Evolutionary conservation across 257 asterid genomes (phyloP).

Genomic region (Phtheirospermum japonicum): DNA sequence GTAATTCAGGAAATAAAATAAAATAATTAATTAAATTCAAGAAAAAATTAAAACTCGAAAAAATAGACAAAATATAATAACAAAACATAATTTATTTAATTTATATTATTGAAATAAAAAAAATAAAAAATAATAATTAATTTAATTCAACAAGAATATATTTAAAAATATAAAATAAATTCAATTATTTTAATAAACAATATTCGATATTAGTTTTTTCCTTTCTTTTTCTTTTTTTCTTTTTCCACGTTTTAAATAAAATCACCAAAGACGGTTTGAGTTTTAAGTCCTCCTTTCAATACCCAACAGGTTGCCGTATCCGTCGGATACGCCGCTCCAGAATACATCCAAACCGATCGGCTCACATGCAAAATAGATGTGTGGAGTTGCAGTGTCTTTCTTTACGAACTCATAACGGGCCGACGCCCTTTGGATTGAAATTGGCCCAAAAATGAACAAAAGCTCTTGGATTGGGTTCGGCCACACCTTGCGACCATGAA

Average conservation of each 20-base stretch:
- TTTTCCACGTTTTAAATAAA: no score
- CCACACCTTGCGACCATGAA: constrained; percentile 66
- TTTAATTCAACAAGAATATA: no score
- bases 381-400: constrained; percentile 92
- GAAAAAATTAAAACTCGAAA: no score
- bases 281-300: neutral
- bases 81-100: no score
- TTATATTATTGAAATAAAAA: no score
- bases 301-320: constrained; percentile 79
- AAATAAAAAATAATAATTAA: no score
- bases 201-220: neutral
- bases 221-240: no score
- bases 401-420: constrained; percentile 89
- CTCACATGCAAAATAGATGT: constrained; percentile 85
- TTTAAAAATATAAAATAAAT: no score
- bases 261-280: neutral
- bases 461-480: constrained; percentile 82
- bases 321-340: constrained; percentile 94
- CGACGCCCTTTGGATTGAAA: constrained; percentile 80
- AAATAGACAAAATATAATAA: no score
- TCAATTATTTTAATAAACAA: no score
- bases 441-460: constrained; percentile 76
- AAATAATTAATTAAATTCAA: no score
- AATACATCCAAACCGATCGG: constrained; percentile 85
- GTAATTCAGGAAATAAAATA: no score